Base-by-base conservation (phyloP, 352 stramenopile genomes). In the Phytophthora niederhauseri region DNA sequence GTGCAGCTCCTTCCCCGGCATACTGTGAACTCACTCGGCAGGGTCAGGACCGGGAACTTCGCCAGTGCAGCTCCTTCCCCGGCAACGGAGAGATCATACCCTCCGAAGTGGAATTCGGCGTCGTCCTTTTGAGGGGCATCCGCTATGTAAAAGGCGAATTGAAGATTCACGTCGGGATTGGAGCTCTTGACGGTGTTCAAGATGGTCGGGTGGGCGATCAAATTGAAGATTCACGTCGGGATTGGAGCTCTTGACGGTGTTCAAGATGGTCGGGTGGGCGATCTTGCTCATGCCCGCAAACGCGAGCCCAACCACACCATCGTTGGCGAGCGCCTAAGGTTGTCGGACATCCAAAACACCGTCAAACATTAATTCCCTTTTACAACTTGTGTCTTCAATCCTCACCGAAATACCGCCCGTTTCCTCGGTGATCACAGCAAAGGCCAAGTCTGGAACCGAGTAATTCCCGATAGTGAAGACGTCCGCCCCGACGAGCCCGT, bases 231-330 rank as follows among this genome's bases (percentile, higher is more conserved):
- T 46, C 57, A 89, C 64, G 11, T 75, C 52, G 9, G 70, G 60
- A 30, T 86, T 61, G 19, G 68, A 46, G 8, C 30, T 59, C n/a
- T 62, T 38, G 6, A 81, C 38, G 19, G 55, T 52, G 15, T 85
- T 76, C n/a, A 91, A 50, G 9, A 89, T 41, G 22, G 75, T 85
- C 36, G 78, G 68, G 38, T 77, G 66, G 6, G 58, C 46, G 38
- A 91, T 80, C 52, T 88, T 88, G 66, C 75, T 76, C 57, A 91
- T 75, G n/a, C 80, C 80, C 1, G 8, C 46, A 30, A 91, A 89
- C 17, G 70, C 82, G 17, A 91, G 50, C 2, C 80, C 82, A 36
- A 86, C 55, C 46, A 91, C 84, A 14, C 82, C 82, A 62, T 91
- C 82, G 28, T 73, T 78, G 51, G 77, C 61, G 46, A 91, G 86